Evolutionary conservation across 2,329 filamentous ascomycete genomes (phyloP), one percentile per base, ranked within the genome.

Genomic region (Fusarium sp.): DNA sequence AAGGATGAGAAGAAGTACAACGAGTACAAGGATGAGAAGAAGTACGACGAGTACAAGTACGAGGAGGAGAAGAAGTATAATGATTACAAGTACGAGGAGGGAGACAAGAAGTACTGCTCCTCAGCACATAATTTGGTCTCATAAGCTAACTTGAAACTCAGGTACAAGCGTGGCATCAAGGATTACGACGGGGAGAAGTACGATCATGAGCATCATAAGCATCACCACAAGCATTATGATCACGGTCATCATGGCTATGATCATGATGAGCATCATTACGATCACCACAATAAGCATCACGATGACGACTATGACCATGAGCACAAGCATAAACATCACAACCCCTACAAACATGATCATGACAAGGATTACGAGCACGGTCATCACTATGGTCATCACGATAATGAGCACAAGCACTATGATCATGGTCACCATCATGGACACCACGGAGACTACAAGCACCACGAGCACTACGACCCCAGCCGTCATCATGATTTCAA

Each of bases 11-110:
- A 61, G 46, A 49, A 62, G 29, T 24, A 59, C 10, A 34, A 61
- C n/a, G 24, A 47, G 27, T 34, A 34, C 16, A 40, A 58, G 16
- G 45, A 58, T 6, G 43, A 59, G 20, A 40, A 43, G 53, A 43
- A 65, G 25, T n/a, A 63, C n/a, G 27, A 67, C 24, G 29, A 65
- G 15, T 49, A 65, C 16, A 24, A 64, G 34, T 16, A 32, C 15
- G 38, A 58, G 15, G 46, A 59, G 8, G 44, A 60, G 22, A 41
- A 44, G 54, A 43, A 65, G 30, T 16, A 63, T n/a, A 27, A 67
- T 20, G 29, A 65, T 11, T 40, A 65, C 16, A 24, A 65, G 34
- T 38, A 38, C 34, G 10, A 65, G 16, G 18, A 38, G 5, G 20
- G 44, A 22, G 38, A 58, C 15, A 40, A 65, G 30, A 65, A 58